Percentiles rank a stretch among this genome's conserved stretches.
These are phyloP conservation scores for Fusarium xyrophilum DNA, from an alignment of 2,329 filamentous ascomycete species.

Conservation along the genomic window DNA sequence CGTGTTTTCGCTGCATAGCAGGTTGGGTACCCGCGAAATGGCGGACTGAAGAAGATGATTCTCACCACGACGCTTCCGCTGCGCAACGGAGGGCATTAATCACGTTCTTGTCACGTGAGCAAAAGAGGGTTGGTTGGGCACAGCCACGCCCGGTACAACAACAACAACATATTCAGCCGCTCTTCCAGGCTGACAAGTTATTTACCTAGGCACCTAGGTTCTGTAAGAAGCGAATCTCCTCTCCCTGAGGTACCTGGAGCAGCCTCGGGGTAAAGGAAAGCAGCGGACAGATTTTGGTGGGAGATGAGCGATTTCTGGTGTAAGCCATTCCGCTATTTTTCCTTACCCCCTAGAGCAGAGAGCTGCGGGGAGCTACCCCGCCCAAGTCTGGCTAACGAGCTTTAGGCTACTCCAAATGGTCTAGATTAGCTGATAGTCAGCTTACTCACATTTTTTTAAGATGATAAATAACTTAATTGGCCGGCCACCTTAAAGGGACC, in stretches of 20 bases:
- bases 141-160: neutral
- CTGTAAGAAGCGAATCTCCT: neutral
- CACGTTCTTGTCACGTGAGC: neutral
- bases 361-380: neutral
- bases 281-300: too few species aligned
- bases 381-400: too few species aligned
- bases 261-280: too few species aligned
- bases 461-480: neutral
- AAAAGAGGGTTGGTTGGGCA: neutral
- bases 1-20: neutral
- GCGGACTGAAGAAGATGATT: neutral
- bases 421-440: neutral
- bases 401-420: neutral
- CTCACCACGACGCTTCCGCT: neutral
- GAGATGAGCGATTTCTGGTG: too few species aligned
- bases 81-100: neutral
- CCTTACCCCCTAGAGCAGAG: neutral
- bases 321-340: too few species aligned
- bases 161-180: neutral
- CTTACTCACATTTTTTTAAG: neutral
- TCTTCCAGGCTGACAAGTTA: neutral
- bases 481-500: accelerated
- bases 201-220: too few species aligned
- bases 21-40: neutral
- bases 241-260: too few species aligned